phyloP scores from a whole-genome alignment of 257 asterid species.

The Striga asiatica region DNA sequence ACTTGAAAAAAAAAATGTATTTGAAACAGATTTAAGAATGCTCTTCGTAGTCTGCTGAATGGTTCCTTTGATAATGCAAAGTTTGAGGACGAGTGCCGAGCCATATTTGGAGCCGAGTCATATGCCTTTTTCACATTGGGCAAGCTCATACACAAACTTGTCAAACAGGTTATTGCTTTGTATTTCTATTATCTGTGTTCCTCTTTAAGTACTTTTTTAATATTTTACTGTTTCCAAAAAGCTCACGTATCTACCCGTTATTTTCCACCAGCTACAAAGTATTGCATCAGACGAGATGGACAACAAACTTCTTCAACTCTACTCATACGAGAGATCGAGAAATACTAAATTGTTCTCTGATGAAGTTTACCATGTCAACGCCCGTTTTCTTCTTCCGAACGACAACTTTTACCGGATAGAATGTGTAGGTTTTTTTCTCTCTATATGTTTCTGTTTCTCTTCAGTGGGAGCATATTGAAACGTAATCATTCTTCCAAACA shows the following conservation, averaged over 20 bases:
- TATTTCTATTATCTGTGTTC: too few relatives aligned
- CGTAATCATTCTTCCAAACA: not conserved
- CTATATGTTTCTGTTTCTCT: conserved; percentile 2
- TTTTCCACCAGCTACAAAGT: conserved; percentile 42
- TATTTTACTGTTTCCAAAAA: too few relatives aligned
- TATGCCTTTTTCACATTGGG: conserved; percentile 78
- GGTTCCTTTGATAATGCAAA: conserved; percentile 80
- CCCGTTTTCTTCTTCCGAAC: conserved; percentile 53
- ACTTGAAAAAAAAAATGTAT: too few relatives aligned
- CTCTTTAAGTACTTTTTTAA: not conserved
- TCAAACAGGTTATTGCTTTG: conserved; percentile 57
- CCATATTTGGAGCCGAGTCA: conserved; percentile 84
- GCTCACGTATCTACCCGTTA: conserved; percentile 1
- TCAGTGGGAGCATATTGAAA: not conserved
- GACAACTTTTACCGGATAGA: conserved; percentile 76
- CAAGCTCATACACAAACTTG: conserved; percentile 83
- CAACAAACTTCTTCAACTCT: conserved; percentile 62
- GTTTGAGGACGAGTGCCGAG: conserved; percentile 94
- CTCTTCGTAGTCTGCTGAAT: conserved; percentile 62
- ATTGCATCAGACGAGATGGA: conserved; percentile 67
- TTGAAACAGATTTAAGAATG: conserved; percentile 63
- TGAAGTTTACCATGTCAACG: conserved; percentile 59
- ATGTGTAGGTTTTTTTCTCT: conserved; percentile 43
- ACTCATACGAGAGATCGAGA: conserved; percentile 74
- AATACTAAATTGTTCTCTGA: conserved; percentile 41